Evolutionary conservation across 2,329 filamentous ascomycete genomes (phyloP), one percentile per base, ranked within the genome.

Genomic region (Aspergillus brunneoviolaceus): DNA sequence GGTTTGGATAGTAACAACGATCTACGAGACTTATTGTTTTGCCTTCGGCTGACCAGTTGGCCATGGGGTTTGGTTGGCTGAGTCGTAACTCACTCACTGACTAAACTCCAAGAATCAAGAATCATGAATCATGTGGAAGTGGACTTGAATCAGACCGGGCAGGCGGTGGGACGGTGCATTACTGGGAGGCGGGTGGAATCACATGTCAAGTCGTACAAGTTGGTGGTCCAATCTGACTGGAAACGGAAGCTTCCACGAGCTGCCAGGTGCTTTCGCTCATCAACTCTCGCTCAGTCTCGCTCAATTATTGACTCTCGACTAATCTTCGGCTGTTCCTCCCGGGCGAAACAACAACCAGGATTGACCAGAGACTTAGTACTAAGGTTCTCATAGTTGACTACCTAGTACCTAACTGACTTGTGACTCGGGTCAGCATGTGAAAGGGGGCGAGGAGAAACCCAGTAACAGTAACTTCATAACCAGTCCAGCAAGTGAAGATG

Each of bases 101-200:
- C 7, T 9, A 27, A 14, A 35, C 5, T 35, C 23, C 23, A 16
- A 16, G 33, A 16, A 35, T 35, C 23, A 16, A 16, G 33, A 16
- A 35, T 35, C 33, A 35, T 35, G 33, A 35, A 29, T 29, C 27
- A 29, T 29, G 27, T 35, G 33, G 12, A 16, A 35, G 33, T 16
- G 33, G 33, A 19, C 39, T 19, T 45, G 14, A 45, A 2, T 45
- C 12, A 11, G n/a, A 21, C 19, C 33, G 21, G 42, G 53, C 27
- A 55, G 53, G 53, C 53, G 53, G 53, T 55, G 45, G 53, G 42
- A 31, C 53, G 53, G 53, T 31, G 53, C 53, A 55, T 12, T 35
- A 31, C 16, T 31, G 47, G 53, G 48, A 21, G 14, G 39, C 39
- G n/a, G 39, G 42, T 42, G 53, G 25, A 42, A 55, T 55, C 53